Conservation (phyloP, 495 filamentous ascomycete species). For the Halenospora varia region DNA sequence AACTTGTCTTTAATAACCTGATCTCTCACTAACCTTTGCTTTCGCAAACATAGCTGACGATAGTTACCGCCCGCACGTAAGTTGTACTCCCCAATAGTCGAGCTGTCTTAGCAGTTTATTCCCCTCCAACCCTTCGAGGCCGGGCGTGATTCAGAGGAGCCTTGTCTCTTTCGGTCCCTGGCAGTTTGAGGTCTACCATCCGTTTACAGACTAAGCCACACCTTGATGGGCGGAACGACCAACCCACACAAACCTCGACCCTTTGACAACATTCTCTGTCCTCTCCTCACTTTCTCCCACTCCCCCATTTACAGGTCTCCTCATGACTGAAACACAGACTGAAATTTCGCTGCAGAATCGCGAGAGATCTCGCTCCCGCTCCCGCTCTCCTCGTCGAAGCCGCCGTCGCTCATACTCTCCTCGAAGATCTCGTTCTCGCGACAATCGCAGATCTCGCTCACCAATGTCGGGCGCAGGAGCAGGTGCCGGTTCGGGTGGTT, state of each 20-base stretch:
- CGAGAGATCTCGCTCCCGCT: slow-evolving; percentile 75
- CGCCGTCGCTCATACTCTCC: slow-evolving; percentile 53
- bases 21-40: background rate
- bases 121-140: background rate
- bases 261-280: background rate
- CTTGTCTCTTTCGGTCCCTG: background rate
- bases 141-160: background rate
- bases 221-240: slow-evolving; percentile 1
- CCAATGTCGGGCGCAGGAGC: slow-evolving; percentile 76
- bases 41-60: background rate
- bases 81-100: background rate
- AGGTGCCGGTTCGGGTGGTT: slow-evolving; percentile 53
- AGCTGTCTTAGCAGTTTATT: background rate
- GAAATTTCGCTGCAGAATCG: slow-evolving; percentile 56
- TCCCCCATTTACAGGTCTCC: background rate
- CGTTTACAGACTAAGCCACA: slow-evolving; percentile 1
- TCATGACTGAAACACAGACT: slow-evolving; percentile 34
- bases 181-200: background rate
- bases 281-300: background rate
- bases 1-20: background rate
- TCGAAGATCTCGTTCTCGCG: slow-evolving; percentile 37
- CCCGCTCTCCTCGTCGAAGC: slow-evolving; percentile 85
- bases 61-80: slow-evolving; percentile 1
- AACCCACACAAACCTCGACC: background rate
- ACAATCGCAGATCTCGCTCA: slow-evolving; percentile 74